phyloP scores from a whole-genome alignment of 345 rosid genomes.

The Citropsis articulata region DNA sequence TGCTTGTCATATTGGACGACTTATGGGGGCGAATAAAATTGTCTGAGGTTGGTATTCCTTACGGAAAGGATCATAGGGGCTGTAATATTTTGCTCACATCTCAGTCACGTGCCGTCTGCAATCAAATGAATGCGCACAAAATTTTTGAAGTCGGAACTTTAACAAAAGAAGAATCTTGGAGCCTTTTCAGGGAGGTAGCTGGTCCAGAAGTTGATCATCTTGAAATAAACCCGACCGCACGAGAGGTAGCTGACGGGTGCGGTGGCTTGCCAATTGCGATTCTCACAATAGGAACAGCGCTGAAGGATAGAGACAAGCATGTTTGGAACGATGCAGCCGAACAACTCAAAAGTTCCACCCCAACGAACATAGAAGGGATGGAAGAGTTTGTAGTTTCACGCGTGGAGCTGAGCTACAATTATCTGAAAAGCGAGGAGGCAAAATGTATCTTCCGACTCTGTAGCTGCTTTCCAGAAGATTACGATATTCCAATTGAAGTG shows the following conservation, averaged over 20 bases:
- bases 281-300: conserved; percentile 2
- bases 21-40: background rate
- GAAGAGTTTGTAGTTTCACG: background rate
- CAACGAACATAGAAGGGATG: background rate
- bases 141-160: background rate
- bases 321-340: background rate
- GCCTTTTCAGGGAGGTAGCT: background rate
- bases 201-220: background rate
- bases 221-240: background rate
- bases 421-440: background rate
- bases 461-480: conserved; percentile 14
- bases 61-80: background rate
- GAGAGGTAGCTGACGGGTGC: background rate
- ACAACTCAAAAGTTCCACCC: background rate
- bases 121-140: background rate
- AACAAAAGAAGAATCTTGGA: background rate
- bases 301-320: background rate
- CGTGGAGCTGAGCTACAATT: background rate
- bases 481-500: background rate
- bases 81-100: background rate
- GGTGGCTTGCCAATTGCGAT: conserved; percentile 16
- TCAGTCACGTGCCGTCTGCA: background rate
- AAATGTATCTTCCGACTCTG: conserved; percentile 3
- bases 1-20: conserved; percentile 18
- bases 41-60: background rate